phyloP scores from a whole-genome alignment of 768 basidiomycete species.

The Clavaria fumosa region DNA sequence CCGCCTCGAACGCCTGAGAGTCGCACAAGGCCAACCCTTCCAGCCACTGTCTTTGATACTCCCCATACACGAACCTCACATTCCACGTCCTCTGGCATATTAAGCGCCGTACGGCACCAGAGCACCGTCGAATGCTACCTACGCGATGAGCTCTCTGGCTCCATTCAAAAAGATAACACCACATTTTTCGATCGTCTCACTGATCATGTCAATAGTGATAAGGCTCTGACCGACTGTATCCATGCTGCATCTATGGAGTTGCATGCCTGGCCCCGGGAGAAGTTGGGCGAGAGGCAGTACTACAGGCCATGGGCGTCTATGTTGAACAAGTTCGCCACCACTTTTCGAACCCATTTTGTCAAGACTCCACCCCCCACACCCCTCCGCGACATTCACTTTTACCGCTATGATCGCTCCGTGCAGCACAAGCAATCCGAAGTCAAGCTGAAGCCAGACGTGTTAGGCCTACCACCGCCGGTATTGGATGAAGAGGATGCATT shows the following conservation, averaged over 20 bases:
- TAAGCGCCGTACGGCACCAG: neutral
- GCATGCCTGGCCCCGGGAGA: neutral
- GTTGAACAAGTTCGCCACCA: neutral
- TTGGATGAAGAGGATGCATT: neutral
- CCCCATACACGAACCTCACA: neutral
- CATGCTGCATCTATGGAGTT: neutral
- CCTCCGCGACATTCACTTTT: neutral
- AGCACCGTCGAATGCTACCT: neutral
- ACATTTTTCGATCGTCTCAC: neutral
- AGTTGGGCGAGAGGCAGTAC: neutral
- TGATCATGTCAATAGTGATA: neutral
- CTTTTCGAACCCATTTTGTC: neutral
- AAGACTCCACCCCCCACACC: neutral
- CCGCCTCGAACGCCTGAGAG: neutral
- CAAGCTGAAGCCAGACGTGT: neutral
- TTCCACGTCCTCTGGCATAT: neutral
- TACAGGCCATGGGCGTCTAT: neutral
- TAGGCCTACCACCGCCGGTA: neutral
- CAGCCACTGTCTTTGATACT: neutral
- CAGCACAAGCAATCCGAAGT: neutral
- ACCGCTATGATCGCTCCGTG: neutral
- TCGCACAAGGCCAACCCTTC: neutral
- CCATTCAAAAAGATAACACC: neutral
- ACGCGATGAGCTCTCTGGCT: neutral
- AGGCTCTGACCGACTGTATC: neutral